Conservation (phyloP, 2,329 filamentous ascomycete genomes). For the Stylonectria norvegica region DNA sequence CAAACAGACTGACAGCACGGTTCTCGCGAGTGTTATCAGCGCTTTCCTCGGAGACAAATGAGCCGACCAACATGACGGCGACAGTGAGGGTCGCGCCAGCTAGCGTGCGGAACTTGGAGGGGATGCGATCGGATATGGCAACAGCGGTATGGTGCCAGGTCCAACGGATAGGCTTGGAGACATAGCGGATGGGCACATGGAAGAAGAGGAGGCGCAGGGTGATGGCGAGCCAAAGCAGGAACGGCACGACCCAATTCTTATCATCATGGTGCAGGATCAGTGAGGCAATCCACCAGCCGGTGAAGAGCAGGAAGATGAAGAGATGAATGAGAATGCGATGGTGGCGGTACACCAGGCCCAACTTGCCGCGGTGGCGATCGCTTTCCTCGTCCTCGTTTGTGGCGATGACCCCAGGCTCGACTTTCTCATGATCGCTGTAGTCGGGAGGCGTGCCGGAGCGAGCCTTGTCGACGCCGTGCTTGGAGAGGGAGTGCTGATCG, state of each 20-base stretch:
- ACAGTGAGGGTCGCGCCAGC: conserved; percentile 63
- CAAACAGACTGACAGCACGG: conserved; percentile 77
- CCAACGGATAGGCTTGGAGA: conserved; percentile 64
- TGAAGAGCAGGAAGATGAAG: conserved; percentile 43
- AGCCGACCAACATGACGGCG: conserved; percentile 70
- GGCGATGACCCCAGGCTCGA: conserved; percentile 30
- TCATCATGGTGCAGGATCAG: conserved; percentile 69
- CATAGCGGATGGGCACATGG: conserved; percentile 64
- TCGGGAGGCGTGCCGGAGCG: conserved; percentile 30
- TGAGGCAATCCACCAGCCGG: conserved; percentile 72
- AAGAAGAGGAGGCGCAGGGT: conserved; percentile 71
- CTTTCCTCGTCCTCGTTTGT: conserved; percentile 24
- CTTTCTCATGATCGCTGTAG: conserved; percentile 41
- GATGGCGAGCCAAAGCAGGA: conserved; percentile 74
- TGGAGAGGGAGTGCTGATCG: conserved; percentile 1
- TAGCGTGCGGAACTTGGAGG: conserved; percentile 61
- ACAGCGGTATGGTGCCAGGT: conserved; percentile 65
- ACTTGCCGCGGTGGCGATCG: conserved; percentile 16
- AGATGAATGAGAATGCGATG: conserved; percentile 46
- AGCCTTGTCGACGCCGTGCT: conserved; percentile 8
- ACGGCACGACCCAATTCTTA: conserved; percentile 78
- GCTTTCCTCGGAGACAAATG: conserved; percentile 69
- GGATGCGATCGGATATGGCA: conserved; percentile 58
- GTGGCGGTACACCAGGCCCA: conserved; percentile 41
- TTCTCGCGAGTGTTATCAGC: conserved; percentile 75